Base-by-base conservation (phyloP, 1,284 basidiomycete genomes). In the Schizophyllum commune region DNA sequence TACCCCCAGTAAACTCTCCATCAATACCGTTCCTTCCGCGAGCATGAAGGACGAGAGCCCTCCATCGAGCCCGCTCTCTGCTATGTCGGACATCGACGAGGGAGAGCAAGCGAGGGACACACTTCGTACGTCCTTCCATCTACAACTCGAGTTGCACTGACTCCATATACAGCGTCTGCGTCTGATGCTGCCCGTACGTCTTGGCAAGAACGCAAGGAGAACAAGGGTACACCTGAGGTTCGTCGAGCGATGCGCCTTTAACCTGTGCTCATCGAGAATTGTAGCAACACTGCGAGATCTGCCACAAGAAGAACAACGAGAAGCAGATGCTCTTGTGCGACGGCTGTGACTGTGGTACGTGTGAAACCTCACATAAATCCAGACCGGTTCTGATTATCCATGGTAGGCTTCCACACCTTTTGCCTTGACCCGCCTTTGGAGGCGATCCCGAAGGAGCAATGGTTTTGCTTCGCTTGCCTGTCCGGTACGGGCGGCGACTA, bases 401-500 rank as follows among this genome's bases (percentile, higher is more conserved):
- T 27, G 27, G 27, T 27, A 95, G 92, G 94, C 27, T 99, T 94
- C 76, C 97, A 99, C 75, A 96, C 92, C 76, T 94, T 92, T 73
- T 99, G 97, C 72, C 88, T 99, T 61, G 90, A 94, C 68, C 96
- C 97, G 2, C 94, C 96, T 20, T 77, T 99, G 56, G 75, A 82
- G 2, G 77, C 81, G 4, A 90, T 98, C 60, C 96, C 97, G 2
- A 90, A 89, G 66, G 92, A 94, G 61, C 90, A 96, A 66, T 99
- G 97, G 96, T 98, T 89, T 74, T 99, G 97, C 73, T 92, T 93
- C 67, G 87, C 88, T 1, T 99, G 97, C 71, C 79, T 99, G 17
- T 85, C 96, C 55, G 90, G 88, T 32, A 97, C 94, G 0, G 96
- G 96, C n/a, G 93, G 94, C 61, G 97, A 98, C 74, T 99, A 94